Conservation (phyloP, 139 green algal species). For the Chlorella sp. region DNA sequence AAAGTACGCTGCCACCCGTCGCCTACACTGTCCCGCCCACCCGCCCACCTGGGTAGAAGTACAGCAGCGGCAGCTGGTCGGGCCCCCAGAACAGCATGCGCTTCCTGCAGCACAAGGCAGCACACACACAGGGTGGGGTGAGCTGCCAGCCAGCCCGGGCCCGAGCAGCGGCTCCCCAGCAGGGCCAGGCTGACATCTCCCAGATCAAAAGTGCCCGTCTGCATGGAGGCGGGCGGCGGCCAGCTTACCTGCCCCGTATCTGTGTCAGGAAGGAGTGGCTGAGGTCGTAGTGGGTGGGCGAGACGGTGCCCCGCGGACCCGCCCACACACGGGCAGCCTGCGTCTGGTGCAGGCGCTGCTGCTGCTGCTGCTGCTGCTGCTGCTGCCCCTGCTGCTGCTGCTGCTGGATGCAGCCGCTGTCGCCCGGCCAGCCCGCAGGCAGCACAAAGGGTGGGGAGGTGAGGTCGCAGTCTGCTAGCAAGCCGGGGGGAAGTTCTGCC, state of each 20-base stretch:
- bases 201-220: neutral
- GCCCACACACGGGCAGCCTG: conserved; percentile 26
- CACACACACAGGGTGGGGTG: neutral
- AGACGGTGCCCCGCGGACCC: neutral
- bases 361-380: neutral
- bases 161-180: neutral
- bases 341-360: conserved; percentile 1
- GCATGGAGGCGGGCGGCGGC: neutral
- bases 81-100: conserved; percentile 33
- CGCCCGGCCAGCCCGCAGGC: neutral
- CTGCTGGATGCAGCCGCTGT: neutral
- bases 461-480: conserved; percentile 17
- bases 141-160: neutral
- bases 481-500: neutral
- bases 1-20: neutral
- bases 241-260: conserved; percentile 10
- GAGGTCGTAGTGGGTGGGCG: conserved; percentile 30
- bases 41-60: conserved; percentile 6
- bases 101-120: neutral
- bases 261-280: conserved; percentile 31
- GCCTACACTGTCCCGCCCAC: no score
- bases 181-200: neutral
- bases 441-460: conserved; percentile 6
- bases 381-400: neutral
- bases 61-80: conserved; percentile 14